Percentiles rank a stretch among this genome's conserved stretches.
These are phyloP conservation scores for Eremomyces bilateralis DNA, from an alignment of 495 filamentous ascomycete genomes.

Conservation along the genomic window DNA sequence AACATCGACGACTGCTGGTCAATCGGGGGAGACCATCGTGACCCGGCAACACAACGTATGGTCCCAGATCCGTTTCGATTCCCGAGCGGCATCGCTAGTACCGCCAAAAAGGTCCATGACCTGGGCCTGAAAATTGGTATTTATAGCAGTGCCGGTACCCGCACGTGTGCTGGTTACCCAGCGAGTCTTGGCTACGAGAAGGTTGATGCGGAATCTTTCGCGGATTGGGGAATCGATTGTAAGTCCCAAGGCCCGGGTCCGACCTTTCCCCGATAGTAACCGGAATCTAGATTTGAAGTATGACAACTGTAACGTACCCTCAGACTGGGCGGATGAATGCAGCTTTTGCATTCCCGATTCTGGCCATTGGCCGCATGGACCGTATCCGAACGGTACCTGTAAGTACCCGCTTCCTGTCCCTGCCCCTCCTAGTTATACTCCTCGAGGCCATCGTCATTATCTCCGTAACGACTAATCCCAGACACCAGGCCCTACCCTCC, in stretches of 20 bases:
- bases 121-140: slow-evolving; percentile 18
- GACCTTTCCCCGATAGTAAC: not conserved
- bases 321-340: slow-evolving; percentile 15
- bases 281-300: slow-evolving; percentile 36
- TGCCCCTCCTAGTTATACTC: too few species aligned
- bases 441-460: too few species aligned
- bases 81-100: slow-evolving; percentile 14
- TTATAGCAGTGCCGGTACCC: slow-evolving; percentile 28
- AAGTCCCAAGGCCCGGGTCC: slow-evolving; percentile 7
- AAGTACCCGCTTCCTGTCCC: too few species aligned
- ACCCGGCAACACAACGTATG: slow-evolving; percentile 21
- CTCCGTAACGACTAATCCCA: slow-evolving; percentile 8
- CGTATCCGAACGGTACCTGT: too few species aligned
- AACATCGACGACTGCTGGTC: slow-evolving; percentile 18
- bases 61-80: slow-evolving; percentile 26
- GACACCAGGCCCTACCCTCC: slow-evolving; percentile 7
- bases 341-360: too few species aligned
- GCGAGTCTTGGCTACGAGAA: slow-evolving; percentile 38
- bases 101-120: slow-evolving; percentile 13
- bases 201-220: slow-evolving; percentile 38
- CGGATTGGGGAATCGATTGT: slow-evolving; percentile 45
- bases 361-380: too few species aligned
- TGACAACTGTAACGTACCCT: slow-evolving; percentile 42
- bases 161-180: slow-evolving; percentile 41
- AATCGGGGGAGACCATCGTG: slow-evolving; percentile 9